Evolutionary conservation across 495 filamentous ascomycete species (phyloP).

Genomic region (Penicillium argentinense): DNA sequence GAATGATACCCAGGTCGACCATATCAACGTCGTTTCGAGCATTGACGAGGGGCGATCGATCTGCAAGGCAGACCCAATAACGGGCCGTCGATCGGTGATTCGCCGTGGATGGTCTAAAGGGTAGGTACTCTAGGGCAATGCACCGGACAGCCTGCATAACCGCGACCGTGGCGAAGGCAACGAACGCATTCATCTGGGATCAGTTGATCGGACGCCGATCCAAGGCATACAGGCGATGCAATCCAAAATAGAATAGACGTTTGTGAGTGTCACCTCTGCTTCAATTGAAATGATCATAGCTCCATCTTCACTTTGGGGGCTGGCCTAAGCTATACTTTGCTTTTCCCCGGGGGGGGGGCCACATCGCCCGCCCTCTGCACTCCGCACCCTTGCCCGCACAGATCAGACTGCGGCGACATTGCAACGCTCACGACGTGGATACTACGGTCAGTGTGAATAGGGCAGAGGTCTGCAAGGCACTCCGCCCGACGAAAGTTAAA

Average conservation of each 20-base stretch:
- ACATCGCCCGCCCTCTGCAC: background rate
- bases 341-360: slow-evolving; percentile 3
- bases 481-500: background rate
- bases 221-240: background rate
- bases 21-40: background rate
- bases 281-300: background rate
- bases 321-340: background rate
- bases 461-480: background rate
- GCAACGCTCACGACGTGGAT: too few species aligned
- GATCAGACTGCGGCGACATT: slow-evolving; percentile 5
- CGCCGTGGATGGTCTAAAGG: background rate
- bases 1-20: too few species aligned
- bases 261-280: too few species aligned
- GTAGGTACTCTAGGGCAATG: too few species aligned
- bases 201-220: background rate
- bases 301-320: too few species aligned
- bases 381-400: slow-evolving; percentile 8
- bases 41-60: slow-evolving; percentile 1
- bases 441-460: background rate
- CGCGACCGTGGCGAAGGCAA: background rate
- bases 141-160: background rate
- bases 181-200: background rate
- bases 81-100: background rate
- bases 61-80: background rate
- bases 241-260: background rate